Conservation (phyloP, 306 rosid species). For the Sphenostylis stenocarpa region DNA sequence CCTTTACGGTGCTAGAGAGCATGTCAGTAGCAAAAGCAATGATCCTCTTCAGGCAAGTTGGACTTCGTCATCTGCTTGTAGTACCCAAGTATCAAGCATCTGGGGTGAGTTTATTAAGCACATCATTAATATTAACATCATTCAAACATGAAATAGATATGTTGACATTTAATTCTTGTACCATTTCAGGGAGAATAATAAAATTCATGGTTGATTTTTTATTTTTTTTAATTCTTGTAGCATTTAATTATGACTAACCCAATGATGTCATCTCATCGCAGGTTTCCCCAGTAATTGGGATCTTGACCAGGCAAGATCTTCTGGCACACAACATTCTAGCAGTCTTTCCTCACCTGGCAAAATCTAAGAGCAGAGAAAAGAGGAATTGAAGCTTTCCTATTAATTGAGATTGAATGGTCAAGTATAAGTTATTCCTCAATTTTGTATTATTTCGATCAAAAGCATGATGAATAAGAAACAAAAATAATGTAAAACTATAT, state of each 20-base stretch:
- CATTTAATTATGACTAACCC: constrained; percentile 40
- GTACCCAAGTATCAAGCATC: constrained; percentile 76
- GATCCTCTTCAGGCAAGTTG: constrained; percentile 86
- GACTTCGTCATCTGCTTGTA: constrained; percentile 85
- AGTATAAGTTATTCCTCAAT: constrained; percentile 33
- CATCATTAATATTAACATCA: not conserved
- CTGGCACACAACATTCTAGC: constrained; percentile 69
- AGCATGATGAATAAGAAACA: constrained; percentile 36
- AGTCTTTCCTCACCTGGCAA: constrained; percentile 70
- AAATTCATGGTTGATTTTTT: constrained; percentile 4
- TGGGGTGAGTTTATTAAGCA: constrained; percentile 60
- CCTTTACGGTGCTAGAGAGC: constrained; percentile 72
- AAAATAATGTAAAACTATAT: constrained; percentile 36
- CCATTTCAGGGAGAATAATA: not conserved
- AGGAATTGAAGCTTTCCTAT: constrained; percentile 37
- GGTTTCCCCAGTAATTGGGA: constrained; percentile 80
- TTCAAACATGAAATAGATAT: constrained; percentile 12
- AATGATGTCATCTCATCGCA: constrained; percentile 36
- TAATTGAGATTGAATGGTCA: constrained; percentile 23
- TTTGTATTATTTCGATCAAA: constrained; percentile 46
- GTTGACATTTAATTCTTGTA: not conserved
- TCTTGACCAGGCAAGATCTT: constrained; percentile 86
- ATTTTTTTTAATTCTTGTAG: not conserved
- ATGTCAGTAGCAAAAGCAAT: constrained; percentile 83
- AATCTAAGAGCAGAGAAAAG: constrained; percentile 47